Percentiles rank a stretch among this genome's conserved stretches.
Evolutionary conservation across 495 filamentous ascomycete genomes (phyloP).

Genomic region (Cercophora scortea): DNA sequence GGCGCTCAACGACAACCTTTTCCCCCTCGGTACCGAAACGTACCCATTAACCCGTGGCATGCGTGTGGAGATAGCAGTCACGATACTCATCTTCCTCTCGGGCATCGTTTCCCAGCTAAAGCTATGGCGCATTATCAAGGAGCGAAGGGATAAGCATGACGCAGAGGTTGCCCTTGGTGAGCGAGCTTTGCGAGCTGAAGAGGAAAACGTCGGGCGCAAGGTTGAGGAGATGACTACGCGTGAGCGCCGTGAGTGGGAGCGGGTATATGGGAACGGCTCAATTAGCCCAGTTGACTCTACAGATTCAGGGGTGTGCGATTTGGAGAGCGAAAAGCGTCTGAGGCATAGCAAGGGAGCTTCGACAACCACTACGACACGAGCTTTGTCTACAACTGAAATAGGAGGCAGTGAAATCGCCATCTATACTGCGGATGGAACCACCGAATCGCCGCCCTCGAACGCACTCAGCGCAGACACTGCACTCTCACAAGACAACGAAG

Average conservation of each 20-base stretch:
- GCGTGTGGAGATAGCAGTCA: constrained; percentile 73
- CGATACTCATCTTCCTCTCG: constrained; percentile 61
- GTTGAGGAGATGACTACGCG: constrained; percentile 59
- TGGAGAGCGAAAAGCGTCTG: constrained; percentile 44
- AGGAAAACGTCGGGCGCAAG: constrained; percentile 58
- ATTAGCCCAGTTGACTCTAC: constrained; percentile 15
- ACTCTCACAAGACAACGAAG: too few relatives aligned
- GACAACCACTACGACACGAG: constrained; percentile 10
- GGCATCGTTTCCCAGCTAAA: constrained; percentile 79
- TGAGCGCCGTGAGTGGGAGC: constrained; percentile 75
- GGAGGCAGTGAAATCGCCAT: constrained; percentile 23
- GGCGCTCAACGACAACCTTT: constrained; percentile 71
- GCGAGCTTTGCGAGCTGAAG: constrained; percentile 55
- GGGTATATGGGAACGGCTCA: constrained; percentile 55
- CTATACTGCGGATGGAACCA: too few relatives aligned
- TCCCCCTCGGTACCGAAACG: constrained; percentile 64
- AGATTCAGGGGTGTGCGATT: constrained; percentile 48
- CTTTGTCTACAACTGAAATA: constrained; percentile 9
- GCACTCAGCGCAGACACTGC: too few relatives aligned
- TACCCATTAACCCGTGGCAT: constrained; percentile 88
- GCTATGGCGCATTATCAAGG: constrained; percentile 80
- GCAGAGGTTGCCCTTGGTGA: constrained; percentile 48
- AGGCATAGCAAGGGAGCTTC: constrained; percentile 17
- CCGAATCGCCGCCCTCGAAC: too few relatives aligned
- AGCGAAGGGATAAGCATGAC: constrained; percentile 56